A percentile compares a stretch with the other conserved stretches of the same genome.
Evolutionary conservation across 75 land plant species (phyloP).

Genomic region (Selaginella moellendorffii): DNA sequence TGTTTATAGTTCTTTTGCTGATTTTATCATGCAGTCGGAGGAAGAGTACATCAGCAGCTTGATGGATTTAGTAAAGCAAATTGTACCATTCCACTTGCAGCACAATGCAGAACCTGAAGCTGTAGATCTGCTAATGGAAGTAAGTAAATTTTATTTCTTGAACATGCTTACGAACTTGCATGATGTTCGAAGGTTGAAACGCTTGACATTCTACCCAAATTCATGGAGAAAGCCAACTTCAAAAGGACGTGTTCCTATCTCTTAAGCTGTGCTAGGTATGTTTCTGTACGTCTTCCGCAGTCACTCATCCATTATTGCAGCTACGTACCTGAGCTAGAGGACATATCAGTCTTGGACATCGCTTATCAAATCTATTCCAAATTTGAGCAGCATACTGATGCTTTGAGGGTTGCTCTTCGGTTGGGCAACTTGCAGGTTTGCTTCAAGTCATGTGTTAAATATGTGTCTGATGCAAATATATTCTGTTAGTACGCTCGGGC

Average conservation of each 20-base stretch:
- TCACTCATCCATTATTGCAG: conserved; percentile 28
- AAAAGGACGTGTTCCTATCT: conserved; percentile 81
- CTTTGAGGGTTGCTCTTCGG: conserved; percentile 76
- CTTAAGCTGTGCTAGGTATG: conserved; percentile 67
- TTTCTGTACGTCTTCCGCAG: not conserved
- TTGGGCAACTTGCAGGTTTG: conserved; percentile 79
- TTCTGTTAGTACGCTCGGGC: too few relatives aligned
- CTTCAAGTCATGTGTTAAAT: not conserved
- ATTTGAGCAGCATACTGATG: conserved; percentile 80
- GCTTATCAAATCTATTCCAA: conserved; percentile 76
- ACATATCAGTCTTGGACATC: conserved; percentile 67
- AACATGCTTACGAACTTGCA: not conserved
- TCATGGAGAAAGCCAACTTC: conserved; percentile 70
- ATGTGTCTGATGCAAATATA: too few relatives aligned
- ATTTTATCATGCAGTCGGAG: conserved; percentile 60
- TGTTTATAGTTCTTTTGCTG: too few relatives aligned
- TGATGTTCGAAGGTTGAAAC: conserved; percentile 61
- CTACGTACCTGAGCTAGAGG: conserved; percentile 95
- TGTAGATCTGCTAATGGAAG: conserved; percentile 98
- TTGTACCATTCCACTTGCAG: conserved; percentile 98
- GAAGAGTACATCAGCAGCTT: conserved; percentile 63
- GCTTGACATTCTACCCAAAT: conserved; percentile 58
- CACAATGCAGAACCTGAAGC: conserved; percentile 99
- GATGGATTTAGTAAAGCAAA: conserved; percentile 91
- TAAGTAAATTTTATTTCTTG: conserved; percentile 11